Evolutionary conservation across 1,284 basidiomycete genomes (phyloP), one percentile per base, ranked within the genome.

Genomic region (Cerioporus squamosus): DNA sequence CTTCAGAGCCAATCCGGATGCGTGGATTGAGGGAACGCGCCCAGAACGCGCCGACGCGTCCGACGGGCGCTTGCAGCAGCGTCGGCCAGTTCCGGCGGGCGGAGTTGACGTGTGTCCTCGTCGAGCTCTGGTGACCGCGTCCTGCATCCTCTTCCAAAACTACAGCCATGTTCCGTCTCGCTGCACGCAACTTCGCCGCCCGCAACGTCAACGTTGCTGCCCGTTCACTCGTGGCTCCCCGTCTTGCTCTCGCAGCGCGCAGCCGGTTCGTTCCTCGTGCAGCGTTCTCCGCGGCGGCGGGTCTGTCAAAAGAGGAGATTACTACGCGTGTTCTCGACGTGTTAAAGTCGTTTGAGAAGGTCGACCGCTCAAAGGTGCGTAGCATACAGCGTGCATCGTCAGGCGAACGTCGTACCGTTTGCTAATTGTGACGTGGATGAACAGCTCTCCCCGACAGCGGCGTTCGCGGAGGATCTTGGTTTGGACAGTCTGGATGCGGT

Each of bases 401-500:
- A 45, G n/a, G 60, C 42, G 31, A 47, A 47, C 23, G 39, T 14
- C 40, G n/a, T 17, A 33, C 23, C 57, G 52, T 5, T 18, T 8
- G 51, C 44, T 49, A 14, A 57, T 22, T 22, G 17, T 36, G 47
- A 40, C 46, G 23, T 55, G 38, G 18, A 3, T n/a, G 5, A 45
- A 22, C 66, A 98, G 97, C 81, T 99, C 68, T 80, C 87, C 17
- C 64, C 86, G 29, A 74, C 86, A 17, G 82, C 97, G 26, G 84
- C 89, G 33, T 98, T 99, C 78, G 81, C 89, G 58, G 80, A 84
- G 50, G 95, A 99, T 81, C 87, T 99, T 58, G 93, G 95, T 40
- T 85, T 99, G 50, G 97, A 99, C 80, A 98, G 95, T 70, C 81
- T 99, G 71, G 97, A 99, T 76, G 88, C 95, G 46, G 97, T 99